Conservation (phyloP, 148 eudicot genomes). For the Rhododendron simsii region DNA sequence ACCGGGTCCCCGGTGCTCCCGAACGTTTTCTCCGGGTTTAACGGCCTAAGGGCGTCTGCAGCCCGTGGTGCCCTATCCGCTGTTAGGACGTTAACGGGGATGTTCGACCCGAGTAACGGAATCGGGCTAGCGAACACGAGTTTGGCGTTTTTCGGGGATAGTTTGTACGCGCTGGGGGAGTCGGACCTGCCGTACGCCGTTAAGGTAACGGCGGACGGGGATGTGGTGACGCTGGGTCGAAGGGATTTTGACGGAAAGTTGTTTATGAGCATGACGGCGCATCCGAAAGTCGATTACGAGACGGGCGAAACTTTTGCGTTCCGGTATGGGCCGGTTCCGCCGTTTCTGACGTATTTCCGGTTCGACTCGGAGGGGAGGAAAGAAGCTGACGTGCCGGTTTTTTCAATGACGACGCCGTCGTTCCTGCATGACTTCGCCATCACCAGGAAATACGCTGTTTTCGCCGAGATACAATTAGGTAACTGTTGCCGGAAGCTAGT, state of each 20-base stretch:
- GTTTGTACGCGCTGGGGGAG: conserved; percentile 49
- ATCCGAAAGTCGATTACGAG: conserved; percentile 44
- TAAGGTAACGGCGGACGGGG: conserved; percentile 33
- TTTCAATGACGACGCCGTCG: conserved; percentile 32
- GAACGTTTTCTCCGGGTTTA: conserved; percentile 52
- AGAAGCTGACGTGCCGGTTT: conserved; percentile 42
- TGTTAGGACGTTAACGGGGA: conserved; percentile 29
- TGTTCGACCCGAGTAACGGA: conserved; percentile 39
- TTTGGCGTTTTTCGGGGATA: conserved; percentile 34
- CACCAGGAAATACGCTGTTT: conserved; percentile 36
- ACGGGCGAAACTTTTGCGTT: conserved; percentile 57
- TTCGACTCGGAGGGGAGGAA: conserved; percentile 40
- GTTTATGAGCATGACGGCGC: conserved; percentile 59
- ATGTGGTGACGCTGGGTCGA: conserved; percentile 51
- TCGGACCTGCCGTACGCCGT: conserved; percentile 62
- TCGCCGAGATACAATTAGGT: conserved; percentile 34
- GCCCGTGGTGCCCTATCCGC: conserved; percentile 39
- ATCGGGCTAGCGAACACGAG: conserved; percentile 57
- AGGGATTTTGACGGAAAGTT: conserved; percentile 37
- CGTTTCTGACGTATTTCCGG: conserved; percentile 46
- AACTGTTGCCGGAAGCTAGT: not conserved
- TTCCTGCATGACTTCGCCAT: conserved; percentile 58
- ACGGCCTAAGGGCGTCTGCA: conserved; percentile 37
- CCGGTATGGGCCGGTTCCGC: conserved; percentile 34
- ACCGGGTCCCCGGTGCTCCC: conserved; percentile 38